Percentiles rank a stretch among this genome's conserved stretches.
These are phyloP conservation scores for Russula abietina DNA, from an alignment of 768 basidiomycete genomes.

Conservation along the genomic window DNA sequence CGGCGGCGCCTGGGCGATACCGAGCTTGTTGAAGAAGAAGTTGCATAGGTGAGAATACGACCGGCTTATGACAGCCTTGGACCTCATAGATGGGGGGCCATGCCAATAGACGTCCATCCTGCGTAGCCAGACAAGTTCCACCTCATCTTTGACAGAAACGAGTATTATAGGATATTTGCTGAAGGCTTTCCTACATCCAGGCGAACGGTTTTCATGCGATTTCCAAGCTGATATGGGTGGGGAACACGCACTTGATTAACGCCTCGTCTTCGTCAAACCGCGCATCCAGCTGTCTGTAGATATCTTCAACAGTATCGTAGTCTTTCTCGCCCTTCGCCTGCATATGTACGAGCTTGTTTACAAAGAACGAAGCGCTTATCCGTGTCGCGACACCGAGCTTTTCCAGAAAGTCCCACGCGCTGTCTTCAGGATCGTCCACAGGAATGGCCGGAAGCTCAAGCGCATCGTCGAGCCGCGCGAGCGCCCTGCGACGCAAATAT, in stretches of 20 bases:
- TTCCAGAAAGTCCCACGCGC: constrained; percentile 24
- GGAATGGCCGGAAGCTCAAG: constrained; percentile 25
- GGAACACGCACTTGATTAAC: constrained; percentile 23
- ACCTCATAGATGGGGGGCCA: constrained; percentile 24
- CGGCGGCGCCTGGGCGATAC: constrained; percentile 14
- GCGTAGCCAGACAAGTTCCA: constrained; percentile 17
- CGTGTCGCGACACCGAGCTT: constrained; percentile 23
- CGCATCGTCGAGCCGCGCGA: background rate
- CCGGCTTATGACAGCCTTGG: constrained; percentile 19
- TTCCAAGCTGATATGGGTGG: background rate
- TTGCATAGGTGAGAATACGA: constrained; percentile 17
- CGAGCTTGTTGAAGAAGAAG: constrained; percentile 25
- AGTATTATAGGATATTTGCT: constrained; percentile 19
- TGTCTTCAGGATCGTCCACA: constrained; percentile 23
- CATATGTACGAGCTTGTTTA: constrained; percentile 24
- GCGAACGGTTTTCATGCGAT: background rate
- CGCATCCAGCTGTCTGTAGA: constrained; percentile 26
- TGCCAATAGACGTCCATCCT: constrained; percentile 24
- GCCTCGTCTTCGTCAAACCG: constrained; percentile 27
- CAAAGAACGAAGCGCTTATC: constrained; percentile 20
- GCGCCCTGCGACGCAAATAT: constrained; percentile 15
- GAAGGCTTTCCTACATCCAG: constrained; percentile 18
- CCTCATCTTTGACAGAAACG: constrained; percentile 1
- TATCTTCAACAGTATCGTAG: constrained; percentile 3
- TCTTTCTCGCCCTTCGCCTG: constrained; percentile 11